Percentiles rank a stretch among this genome's conserved stretches.
Evolutionary conservation across 2,329 filamentous ascomycete genomes (phyloP).

Genomic region (Beauveria medogensis): DNA sequence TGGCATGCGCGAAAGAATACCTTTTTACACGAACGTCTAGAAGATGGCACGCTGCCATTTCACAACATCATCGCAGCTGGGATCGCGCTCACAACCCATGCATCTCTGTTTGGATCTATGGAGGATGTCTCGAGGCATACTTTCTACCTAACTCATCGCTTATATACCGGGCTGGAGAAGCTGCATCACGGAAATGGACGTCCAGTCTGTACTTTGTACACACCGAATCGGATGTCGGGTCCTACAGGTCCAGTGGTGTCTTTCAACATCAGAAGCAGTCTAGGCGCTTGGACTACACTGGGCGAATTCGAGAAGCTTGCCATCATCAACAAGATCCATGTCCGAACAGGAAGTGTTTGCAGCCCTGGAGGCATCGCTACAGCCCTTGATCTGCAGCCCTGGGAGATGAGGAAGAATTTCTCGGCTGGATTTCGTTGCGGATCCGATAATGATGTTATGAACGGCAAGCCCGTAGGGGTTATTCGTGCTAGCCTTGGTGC

Average conservation of each 20-base stretch:
- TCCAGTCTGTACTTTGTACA: conserved; percentile 61
- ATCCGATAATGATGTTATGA: conserved; percentile 70
- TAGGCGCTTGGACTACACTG: conserved; percentile 69
- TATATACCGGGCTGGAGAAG: conserved; percentile 36
- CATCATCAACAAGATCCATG: conserved; percentile 67
- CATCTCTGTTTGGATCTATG: conserved; percentile 64
- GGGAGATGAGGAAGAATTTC: conserved; percentile 80
- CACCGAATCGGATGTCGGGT: conserved; percentile 14
- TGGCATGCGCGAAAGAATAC: conserved; percentile 75
- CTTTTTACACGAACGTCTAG: conserved; percentile 70
- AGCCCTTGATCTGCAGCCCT: conserved; percentile 63
- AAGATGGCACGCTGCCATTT: conserved; percentile 86
- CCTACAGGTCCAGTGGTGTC: conserved; percentile 67
- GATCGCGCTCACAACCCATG: conserved; percentile 62
- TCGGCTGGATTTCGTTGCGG: conserved; percentile 80
- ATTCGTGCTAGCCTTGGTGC: conserved; percentile 81
- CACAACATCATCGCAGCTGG: conserved; percentile 83
- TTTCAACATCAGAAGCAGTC: conserved; percentile 68
- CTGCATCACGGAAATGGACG: conserved; percentile 63
- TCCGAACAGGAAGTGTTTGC: conserved; percentile 83
- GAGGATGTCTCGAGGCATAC: conserved; percentile 63
- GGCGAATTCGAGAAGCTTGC: conserved; percentile 84
- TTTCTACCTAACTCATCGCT: conserved; percentile 49
- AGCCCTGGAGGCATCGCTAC: conserved; percentile 81
- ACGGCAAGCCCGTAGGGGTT: conserved; percentile 80